Evolutionary conservation across 768 basidiomycete species (phyloP).

Genomic region (Agrocybe pediades): DNA sequence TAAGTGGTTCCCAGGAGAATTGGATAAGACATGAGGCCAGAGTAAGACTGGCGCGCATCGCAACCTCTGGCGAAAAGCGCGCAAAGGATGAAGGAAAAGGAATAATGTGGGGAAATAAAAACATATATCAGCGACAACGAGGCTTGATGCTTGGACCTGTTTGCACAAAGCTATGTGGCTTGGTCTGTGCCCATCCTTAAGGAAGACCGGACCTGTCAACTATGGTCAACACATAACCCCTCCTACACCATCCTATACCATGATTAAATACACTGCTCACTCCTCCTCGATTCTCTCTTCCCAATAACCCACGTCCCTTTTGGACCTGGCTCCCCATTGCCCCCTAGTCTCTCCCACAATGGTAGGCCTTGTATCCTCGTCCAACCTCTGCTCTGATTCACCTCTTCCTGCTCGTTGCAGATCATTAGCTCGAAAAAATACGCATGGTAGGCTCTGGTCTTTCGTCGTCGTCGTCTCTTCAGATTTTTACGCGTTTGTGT

Average conservation of each 20-base stretch:
- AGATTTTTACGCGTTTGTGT: conserved; percentile 8
- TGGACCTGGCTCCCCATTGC: conserved; percentile 57
- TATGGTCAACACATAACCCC: conserved; percentile 46
- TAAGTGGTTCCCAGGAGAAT: conserved; percentile 8
- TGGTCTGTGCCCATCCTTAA: conserved; percentile 43
- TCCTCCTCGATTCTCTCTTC: conserved; percentile 25
- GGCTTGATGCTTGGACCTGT: conserved; percentile 12
- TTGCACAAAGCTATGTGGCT: conserved; percentile 26
- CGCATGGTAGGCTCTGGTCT: conserved; percentile 61
- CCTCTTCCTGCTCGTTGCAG: conserved; percentile 33
- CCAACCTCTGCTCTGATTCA: background rate
- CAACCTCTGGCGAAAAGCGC: conserved; percentile 42
- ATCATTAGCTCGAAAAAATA: conserved; percentile 79
- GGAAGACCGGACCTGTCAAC: conserved; percentile 52
- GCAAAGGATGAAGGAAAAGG: conserved; percentile 23
- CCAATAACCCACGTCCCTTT: conserved; percentile 54
- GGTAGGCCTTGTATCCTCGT: conserved; percentile 33
- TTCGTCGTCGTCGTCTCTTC: conserved; percentile 9
- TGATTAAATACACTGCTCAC: conserved; percentile 42
- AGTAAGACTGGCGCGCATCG: conserved; percentile 19
- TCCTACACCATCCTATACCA: conserved; percentile 37
- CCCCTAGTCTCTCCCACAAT: conserved; percentile 33
- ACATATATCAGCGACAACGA: background rate
- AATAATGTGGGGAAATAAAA: background rate
- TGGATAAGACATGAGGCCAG: conserved; percentile 25